Evolutionary conservation across 345 rosid species (phyloP), one percentile per base, ranked within the genome.

Genomic region (Triadica sebifera): DNA sequence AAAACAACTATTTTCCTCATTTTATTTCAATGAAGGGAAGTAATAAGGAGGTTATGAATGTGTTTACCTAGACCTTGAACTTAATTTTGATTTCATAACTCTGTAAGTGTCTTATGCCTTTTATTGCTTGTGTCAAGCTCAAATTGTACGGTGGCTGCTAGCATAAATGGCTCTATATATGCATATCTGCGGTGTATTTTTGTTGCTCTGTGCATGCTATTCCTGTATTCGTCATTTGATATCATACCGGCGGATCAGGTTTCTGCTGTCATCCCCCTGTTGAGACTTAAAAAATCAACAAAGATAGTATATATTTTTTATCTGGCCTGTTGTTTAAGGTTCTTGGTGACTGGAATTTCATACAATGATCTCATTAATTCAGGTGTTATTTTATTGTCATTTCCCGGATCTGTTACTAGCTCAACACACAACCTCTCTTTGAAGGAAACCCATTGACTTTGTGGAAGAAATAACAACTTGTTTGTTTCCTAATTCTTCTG

Each of bases 351-450:
- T 39, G 38, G 13, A 70, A 68, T 66, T 72, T 75, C 15, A 58
- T 37, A 47, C 43, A 47, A 24, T 20, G 19, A 45, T 29, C 66
- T 56, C 29, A 17, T 59, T 79, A 56, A 69, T 69, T 38, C 84
- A 90, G 97, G 94, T 93, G 74, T 86, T 89, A 51, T 95, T 92
- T 85, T 95, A 95, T 79, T 95, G 99, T 83, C 97, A 95, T 84
- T 95, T 95, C 78, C 94, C 96, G 0, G 98, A 95, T 82, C 69
- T 95, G 69, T 82, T 95, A 65, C 78, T 93, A 29, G 99, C 98
- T 81, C 89, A 95, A 71, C 97, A 86, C 77, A 83, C 97, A 34
- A 90, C 92, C n/a, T 4, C 81, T 69, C 86, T 91, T n/a, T 84
- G 94, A 85, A 88, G 97, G 70, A 95, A 82, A 78, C 99, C 99